Conservation (phyloP, 306 rosid genomes). For the Cyclanthera cordifolia region DNA sequence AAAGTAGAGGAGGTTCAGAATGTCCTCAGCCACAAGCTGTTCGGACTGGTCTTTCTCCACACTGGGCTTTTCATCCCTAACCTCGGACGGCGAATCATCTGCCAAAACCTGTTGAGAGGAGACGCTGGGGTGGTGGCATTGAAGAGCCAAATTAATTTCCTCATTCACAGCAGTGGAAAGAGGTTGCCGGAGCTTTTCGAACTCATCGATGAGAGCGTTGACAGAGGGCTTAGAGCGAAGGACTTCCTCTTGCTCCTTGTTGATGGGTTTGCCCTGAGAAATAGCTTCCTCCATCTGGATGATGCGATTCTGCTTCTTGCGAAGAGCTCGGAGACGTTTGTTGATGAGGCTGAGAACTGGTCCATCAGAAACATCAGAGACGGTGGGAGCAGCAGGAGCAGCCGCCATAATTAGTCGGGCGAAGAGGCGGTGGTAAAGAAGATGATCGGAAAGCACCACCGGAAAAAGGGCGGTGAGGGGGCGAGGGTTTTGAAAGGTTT, state of each 20-base stretch:
- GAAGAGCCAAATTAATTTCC: constrained; percentile 41
- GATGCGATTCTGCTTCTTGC: constrained; percentile 74
- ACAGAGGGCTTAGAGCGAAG: constrained; percentile 71
- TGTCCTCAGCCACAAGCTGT: constrained; percentile 42
- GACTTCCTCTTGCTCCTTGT: constrained; percentile 74
- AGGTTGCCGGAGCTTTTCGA: constrained; percentile 89
- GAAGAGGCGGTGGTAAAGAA: not conserved
- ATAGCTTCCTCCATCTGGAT: constrained; percentile 54
- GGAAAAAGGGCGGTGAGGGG: not conserved
- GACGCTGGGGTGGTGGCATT: constrained; percentile 21
- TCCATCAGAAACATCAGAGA: constrained; percentile 57
- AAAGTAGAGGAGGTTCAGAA: constrained; percentile 70
- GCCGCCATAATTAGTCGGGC: constrained; percentile 39
- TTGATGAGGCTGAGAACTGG: constrained; percentile 75
- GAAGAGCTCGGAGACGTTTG: constrained; percentile 84
- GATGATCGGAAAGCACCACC: constrained; percentile 8
- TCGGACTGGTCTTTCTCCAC: constrained; percentile 12
- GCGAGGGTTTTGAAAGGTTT: constrained; percentile 16
- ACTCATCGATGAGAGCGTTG: constrained; percentile 51
- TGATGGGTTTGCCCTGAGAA: constrained; percentile 57
- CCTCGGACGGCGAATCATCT: constrained; percentile 11
- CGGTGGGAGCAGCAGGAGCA: constrained; percentile 9
- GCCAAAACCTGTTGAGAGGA: constrained; percentile 10
- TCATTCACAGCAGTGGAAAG: constrained; percentile 56
- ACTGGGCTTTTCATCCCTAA: not conserved